Evolutionary conservation across 1,284 basidiomycete species (phyloP).

Genomic region (Pseudozyma pruni): DNA sequence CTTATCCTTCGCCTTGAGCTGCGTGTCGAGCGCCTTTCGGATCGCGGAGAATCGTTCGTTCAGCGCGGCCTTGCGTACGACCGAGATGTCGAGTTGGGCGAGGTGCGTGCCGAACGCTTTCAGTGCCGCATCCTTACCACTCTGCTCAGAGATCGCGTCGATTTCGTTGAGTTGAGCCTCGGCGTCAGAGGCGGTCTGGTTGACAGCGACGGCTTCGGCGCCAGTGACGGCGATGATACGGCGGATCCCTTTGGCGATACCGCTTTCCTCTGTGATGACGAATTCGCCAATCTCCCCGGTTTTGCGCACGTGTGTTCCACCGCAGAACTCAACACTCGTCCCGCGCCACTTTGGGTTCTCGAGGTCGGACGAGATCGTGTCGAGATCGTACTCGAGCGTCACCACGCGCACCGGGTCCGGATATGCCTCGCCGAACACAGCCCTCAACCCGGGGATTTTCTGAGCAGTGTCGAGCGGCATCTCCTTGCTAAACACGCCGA

Average conservation of each 20-base stretch:
- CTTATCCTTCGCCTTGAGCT: conserved; percentile 82
- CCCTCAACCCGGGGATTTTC: conserved; percentile 90
- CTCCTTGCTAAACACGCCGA: conserved; percentile 88
- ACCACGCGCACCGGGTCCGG: conserved; percentile 98
- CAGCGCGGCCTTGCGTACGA: conserved; percentile 82
- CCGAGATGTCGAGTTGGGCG: conserved; percentile 87
- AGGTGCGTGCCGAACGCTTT: conserved; percentile 88
- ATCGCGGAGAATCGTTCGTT: conserved; percentile 79
- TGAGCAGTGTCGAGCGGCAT: conserved; percentile 82
- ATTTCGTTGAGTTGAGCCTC: conserved; percentile 76
- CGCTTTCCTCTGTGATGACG: conserved; percentile 92
- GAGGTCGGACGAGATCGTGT: conserved; percentile 85
- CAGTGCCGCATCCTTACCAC: conserved; percentile 81
- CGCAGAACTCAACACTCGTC: conserved; percentile 96
- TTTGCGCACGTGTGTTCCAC: conserved; percentile 94
- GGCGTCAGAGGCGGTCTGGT: conserved; percentile 77
- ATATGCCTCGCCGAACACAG: conserved; percentile 97
- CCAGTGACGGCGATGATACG: conserved; percentile 94
- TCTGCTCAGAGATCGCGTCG: conserved; percentile 77
- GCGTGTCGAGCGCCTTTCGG: conserved; percentile 86
- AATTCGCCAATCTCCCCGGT: conserved; percentile 97
- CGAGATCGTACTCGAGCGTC: conserved; percentile 83
- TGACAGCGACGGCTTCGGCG: conserved; percentile 86
- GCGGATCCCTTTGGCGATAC: conserved; percentile 97
- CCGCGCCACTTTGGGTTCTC: conserved; percentile 87